Conservation (phyloP, 768 basidiomycete species). For the Serpula lacrymans region DNA sequence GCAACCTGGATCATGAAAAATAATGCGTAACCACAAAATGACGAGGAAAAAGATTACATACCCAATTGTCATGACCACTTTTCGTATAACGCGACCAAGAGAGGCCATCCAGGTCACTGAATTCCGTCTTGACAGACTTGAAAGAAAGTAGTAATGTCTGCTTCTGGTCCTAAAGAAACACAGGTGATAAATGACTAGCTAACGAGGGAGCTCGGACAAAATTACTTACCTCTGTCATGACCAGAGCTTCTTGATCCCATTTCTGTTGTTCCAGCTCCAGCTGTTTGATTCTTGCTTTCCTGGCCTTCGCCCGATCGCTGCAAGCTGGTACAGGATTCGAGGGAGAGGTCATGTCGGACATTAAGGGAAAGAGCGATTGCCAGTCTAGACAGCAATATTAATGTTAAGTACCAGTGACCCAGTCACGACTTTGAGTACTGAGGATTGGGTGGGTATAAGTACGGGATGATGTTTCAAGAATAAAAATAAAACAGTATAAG, state of each 20-base stretch:
- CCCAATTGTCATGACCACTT: conserved; percentile 22
- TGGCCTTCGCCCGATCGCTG: conserved; percentile 42
- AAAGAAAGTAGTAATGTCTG: conserved; percentile 39
- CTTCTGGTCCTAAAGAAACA: conserved; percentile 24
- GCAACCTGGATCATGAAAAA: conserved; percentile 10
- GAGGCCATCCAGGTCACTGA: conserved; percentile 58
- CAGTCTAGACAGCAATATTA: too few species aligned
- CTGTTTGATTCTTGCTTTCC: conserved; percentile 44
- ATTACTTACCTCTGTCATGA: conserved; percentile 49
- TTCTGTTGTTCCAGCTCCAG: conserved; percentile 50
- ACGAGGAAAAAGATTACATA: conserved; percentile 7
- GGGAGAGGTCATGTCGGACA: too few species aligned
- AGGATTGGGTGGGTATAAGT: too few species aligned
- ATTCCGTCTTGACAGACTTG: conserved; percentile 55
- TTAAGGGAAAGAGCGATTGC: too few species aligned
- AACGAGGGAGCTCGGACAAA: conserved; percentile 1
- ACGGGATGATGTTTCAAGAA: conserved; percentile 1
- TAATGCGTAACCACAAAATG: not conserved
- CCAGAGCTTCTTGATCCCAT: conserved; percentile 55
- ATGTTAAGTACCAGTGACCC: too few species aligned
- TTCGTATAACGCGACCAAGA: conserved; percentile 43
- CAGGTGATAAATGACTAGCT: not conserved
- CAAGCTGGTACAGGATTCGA: conserved; percentile 10
- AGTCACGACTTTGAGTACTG: too few species aligned
- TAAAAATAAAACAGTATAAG: conserved; percentile 3